Base-by-base conservation (phyloP, 2,329 filamentous ascomycete species). In the Geosmithia flava region DNA sequence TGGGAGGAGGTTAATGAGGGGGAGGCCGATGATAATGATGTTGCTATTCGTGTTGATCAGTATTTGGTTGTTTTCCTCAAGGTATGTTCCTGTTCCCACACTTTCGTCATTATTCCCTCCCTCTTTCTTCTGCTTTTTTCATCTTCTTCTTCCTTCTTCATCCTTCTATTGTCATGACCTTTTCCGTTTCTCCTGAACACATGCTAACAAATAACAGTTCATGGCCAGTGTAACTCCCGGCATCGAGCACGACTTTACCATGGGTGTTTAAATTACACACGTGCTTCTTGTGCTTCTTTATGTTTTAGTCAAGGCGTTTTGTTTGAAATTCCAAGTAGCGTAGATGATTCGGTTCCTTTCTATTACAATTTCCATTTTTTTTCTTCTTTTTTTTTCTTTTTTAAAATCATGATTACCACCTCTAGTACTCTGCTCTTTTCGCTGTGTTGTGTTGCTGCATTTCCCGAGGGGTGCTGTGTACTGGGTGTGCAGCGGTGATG, bases 211-310 rank as follows among this genome's bases (percentile, higher is more conserved):
- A 19, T 20, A 4, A 29, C 48, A 78, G 75, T 87, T 87, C 65
- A 87, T 87, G 71, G 82, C 84, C 33, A 93, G 84, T 58, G 93
- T 98, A 43, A 97, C 91, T 16, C 93, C 93, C 6, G 90, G 90
- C 45, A 97, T 98, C 65, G 91, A 97, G 68, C 88, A 96, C 65
- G 91, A 97, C 63, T 96, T 94, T 64, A 97, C 91, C 1, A 96
- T 96, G 89, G 87, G 88, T 6, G 83, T 95, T 40, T 95, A 72
- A 73, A 42, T n/a, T n/a, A n/a, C n/a, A n/a, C n/a, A n/a, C n/a
- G n/a, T n/a, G n/a, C n/a, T n/a, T n/a, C n/a, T n/a, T n/a, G n/a
- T n/a, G n/a, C n/a, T n/a, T 37, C 30, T 37, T 46, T 13, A 33
- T n/a, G 23, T 46, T 19, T 20, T 29, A 15, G 29, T n/a, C 10